Conservation (phyloP, 2,329 filamentous ascomycete species). For the Bipolaris zeicola region DNA sequence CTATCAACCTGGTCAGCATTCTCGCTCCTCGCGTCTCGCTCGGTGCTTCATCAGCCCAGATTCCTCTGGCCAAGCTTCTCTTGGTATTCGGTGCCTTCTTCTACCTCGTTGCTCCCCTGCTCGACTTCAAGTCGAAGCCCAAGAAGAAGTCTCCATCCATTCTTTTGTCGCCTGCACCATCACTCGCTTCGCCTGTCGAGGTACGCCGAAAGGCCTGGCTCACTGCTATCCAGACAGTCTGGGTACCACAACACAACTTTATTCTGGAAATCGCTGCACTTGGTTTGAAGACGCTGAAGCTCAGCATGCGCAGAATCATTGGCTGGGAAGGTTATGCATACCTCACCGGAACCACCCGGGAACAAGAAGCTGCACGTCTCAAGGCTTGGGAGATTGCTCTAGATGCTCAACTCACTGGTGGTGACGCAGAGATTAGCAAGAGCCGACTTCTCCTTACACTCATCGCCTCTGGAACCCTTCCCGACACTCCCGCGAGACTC, state of each 20-base stretch:
- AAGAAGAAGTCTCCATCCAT: constrained; percentile 55
- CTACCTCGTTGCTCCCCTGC: constrained; percentile 62
- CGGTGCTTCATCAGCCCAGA: constrained; percentile 35
- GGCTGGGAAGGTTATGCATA: constrained; percentile 78
- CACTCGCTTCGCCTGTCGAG: constrained; percentile 79
- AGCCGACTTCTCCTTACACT: constrained; percentile 84
- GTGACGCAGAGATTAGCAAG: constrained; percentile 87
- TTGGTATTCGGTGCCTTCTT: constrained; percentile 60
- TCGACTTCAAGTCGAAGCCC: constrained; percentile 62
- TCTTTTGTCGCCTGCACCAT: constrained; percentile 62
- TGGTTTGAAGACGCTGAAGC: constrained; percentile 78
- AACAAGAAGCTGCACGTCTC: constrained; percentile 83
- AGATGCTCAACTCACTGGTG: constrained; percentile 89
- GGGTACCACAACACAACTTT: constrained; percentile 86
- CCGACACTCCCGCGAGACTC: constrained; percentile 78
- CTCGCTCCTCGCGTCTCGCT: constrained; percentile 43
- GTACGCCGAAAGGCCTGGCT: constrained; percentile 90
- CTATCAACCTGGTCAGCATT: constrained; percentile 41
- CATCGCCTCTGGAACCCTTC: constrained; percentile 84
- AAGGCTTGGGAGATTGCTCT: constrained; percentile 94
- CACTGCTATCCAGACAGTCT: constrained; percentile 89
- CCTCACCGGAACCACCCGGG: constrained; percentile 78
- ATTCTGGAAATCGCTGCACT: constrained; percentile 83
- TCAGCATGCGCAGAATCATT: constrained; percentile 77
- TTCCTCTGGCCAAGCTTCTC: constrained; percentile 58